A percentile compares a stretch with the other conserved stretches of the same genome.
These are phyloP conservation scores for Entomortierella lignicola DNA, from an alignment of 192 early-diverging fungal genomes.

Conservation along the genomic window DNA sequence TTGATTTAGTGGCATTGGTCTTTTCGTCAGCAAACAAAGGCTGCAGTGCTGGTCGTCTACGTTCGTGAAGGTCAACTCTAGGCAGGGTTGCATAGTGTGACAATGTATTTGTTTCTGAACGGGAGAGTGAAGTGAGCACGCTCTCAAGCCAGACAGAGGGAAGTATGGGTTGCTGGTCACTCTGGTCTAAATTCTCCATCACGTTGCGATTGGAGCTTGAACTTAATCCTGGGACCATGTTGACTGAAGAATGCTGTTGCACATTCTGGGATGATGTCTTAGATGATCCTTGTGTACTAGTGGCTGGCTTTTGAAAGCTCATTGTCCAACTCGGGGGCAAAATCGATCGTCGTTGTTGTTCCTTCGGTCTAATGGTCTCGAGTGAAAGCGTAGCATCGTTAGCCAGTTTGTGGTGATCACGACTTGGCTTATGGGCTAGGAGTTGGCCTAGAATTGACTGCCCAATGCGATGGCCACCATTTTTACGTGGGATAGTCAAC, in stretches of 20 bases:
- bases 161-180: conserved; percentile 12
- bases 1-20: not conserved
- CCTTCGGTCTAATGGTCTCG: conserved; percentile 45
- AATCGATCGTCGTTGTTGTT: conserved; percentile 42
- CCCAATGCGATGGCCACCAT: conserved; percentile 21
- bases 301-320: conserved; percentile 19
- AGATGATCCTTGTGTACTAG: conserved; percentile 1
- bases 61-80: conserved; percentile 9
- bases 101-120: conserved; percentile 3
- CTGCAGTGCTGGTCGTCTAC: not conserved
- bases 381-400: conserved; percentile 25
- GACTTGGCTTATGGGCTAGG: conserved; percentile 32
- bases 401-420: conserved; percentile 17
- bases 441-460: conserved; percentile 45
- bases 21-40: conserved; percentile 6
- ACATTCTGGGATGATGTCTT: not conserved
- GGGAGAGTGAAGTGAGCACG: conserved; percentile 23
- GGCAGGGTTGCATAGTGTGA: conserved; percentile 49
- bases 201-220: not conserved
- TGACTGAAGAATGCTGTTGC: not conserved
- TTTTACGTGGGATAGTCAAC: conserved; percentile 26
- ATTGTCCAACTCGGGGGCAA: conserved; percentile 27
- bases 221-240: not conserved
- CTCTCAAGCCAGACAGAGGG: conserved; percentile 46
- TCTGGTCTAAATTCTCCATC: conserved; percentile 23